phyloP scores from a whole-genome alignment of 441 rosid species.

The Adansonia gregorii region DNA sequence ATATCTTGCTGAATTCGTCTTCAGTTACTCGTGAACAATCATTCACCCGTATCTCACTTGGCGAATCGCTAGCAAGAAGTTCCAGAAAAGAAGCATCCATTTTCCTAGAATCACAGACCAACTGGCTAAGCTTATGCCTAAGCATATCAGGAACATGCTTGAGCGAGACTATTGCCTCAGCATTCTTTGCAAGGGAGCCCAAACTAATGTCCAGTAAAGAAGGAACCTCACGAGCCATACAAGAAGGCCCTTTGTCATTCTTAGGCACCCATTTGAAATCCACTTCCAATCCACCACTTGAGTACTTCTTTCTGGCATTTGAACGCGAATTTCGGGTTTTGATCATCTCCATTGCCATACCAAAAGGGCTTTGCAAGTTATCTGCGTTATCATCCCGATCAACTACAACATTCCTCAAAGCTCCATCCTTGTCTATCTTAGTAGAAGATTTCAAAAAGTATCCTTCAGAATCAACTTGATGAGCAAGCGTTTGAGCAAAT shows the following conservation, averaged over 20 bases:
- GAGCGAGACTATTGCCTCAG: constrained; percentile 42
- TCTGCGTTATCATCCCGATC: constrained; percentile 20
- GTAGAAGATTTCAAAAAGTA: background rate
- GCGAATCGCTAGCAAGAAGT: constrained; percentile 45
- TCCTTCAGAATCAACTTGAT: background rate
- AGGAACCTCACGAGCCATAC: constrained; percentile 28
- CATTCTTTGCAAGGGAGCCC: constrained; percentile 38
- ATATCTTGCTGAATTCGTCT: constrained; percentile 37
- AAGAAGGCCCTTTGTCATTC: background rate
- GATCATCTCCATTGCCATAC: constrained; percentile 38
- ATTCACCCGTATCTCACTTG: constrained; percentile 38
- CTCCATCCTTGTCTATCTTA: background rate
- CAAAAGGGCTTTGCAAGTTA: constrained; percentile 30
- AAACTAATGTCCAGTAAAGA: constrained; percentile 39
- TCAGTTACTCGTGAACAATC: constrained; percentile 37
- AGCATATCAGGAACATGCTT: constrained; percentile 45
- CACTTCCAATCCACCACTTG: background rate
- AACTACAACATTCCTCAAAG: background rate
- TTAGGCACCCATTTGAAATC: constrained; percentile 31
- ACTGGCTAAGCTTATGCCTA: constrained; percentile 38
- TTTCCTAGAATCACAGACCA: constrained; percentile 34
- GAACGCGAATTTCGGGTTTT: constrained; percentile 32
- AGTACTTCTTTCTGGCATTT: constrained; percentile 1
- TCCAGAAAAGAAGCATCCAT: constrained; percentile 36
- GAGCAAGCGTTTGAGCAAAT: constrained; percentile 28